These are phyloP conservation scores for Funneliformis caledonium DNA, from an alignment of 371 early-diverging fungal species.

Conservation along the genomic window DNA sequence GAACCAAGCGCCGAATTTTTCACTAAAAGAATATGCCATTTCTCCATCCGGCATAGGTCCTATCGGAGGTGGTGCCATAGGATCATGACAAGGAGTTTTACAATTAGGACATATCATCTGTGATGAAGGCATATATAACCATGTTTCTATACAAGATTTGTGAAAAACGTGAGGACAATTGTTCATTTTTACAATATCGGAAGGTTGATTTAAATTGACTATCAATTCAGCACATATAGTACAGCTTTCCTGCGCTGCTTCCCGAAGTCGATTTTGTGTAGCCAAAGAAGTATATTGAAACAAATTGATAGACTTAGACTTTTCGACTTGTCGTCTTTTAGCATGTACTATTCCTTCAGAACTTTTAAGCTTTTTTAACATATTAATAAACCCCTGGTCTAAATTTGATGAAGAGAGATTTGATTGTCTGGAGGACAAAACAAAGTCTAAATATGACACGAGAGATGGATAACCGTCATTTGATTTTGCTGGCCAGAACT, in stretches of 20 bases:
- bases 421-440: neutral
- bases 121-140: conserved; percentile 28
- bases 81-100: conserved; percentile 31
- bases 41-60: conserved; percentile 38
- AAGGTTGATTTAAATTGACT: neutral
- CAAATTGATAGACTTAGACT: neutral
- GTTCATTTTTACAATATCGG: conserved; percentile 21
- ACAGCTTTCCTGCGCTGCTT: conserved; percentile 19
- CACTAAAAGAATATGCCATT: conserved; percentile 31
- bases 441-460: conserved; percentile 17
- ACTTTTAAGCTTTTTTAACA: conserved; percentile 18
- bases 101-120: conserved; percentile 31
- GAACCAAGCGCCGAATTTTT: conserved; percentile 31
- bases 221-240: conserved; percentile 27
- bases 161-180: conserved; percentile 35
- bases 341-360: conserved; percentile 17
- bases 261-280: conserved; percentile 1
- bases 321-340: conserved; percentile 13
- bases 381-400: conserved; percentile 4
- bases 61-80: conserved; percentile 15
- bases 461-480: neutral
- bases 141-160: conserved; percentile 29
- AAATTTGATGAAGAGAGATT: neutral
- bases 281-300: neutral
- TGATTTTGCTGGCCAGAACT: conserved; percentile 15